Evolutionary conservation across 208 protist species (phyloP).

Genomic region (Leishmania tropica): DNA sequence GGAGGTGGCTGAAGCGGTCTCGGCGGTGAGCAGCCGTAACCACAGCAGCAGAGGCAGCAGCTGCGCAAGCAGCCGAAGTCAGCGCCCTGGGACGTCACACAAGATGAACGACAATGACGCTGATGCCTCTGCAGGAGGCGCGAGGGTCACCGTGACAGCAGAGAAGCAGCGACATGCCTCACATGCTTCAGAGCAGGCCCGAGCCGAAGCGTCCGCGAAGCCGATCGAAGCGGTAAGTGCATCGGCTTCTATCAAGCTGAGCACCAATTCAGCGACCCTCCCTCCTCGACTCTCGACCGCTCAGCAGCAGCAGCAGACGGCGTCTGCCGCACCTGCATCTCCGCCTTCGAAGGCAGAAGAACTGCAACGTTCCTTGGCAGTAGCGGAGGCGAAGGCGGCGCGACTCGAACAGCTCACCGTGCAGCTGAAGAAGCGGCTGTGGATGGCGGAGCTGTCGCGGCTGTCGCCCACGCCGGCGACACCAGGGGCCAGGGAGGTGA

Average conservation of each 20-base stretch:
- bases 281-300: not conserved
- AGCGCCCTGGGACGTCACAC: not conserved
- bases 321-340: slow-evolving; percentile 14
- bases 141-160: not conserved
- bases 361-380: slow-evolving; percentile 15
- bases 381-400: slow-evolving; percentile 22
- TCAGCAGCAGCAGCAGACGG: not conserved
- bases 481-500: too few species aligned
- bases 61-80: not conserved
- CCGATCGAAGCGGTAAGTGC: not conserved
- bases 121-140: not conserved
- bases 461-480: not conserved
- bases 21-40: not conserved
- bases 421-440: slow-evolving; percentile 60
- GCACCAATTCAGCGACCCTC: not conserved
- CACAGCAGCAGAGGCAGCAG: slow-evolving; percentile 19
- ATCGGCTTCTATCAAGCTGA: not conserved
- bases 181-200: not conserved
- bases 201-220: too few species aligned
- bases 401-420: slow-evolving; percentile 47
- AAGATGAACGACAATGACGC: not conserved
- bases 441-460: slow-evolving; percentile 29
- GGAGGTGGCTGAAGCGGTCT: slow-evolving; percentile 2
- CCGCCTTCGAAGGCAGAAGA: slow-evolving; percentile 15
- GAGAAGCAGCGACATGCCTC: not conserved